Conservation (phyloP, 306 rosid genomes). For the Cucurbita argyrosperma region DNA sequence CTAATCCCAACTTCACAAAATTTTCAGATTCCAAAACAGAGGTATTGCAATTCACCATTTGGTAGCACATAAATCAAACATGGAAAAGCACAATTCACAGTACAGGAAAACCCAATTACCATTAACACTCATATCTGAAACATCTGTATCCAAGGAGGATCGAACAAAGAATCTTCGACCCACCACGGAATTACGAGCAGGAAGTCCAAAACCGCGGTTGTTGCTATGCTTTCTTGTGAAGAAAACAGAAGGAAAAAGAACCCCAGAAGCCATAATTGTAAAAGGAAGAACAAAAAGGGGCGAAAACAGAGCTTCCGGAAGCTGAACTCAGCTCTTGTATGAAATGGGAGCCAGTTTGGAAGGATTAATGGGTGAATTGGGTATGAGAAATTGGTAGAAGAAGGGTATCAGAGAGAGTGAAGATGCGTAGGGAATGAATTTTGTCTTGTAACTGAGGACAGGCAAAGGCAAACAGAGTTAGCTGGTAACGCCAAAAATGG, state of each 20-base stretch:
- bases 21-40: neutral
- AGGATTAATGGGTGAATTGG: neutral
- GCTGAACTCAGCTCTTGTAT: neutral
- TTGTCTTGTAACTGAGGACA: conserved; percentile 37
- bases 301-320: conserved; percentile 1
- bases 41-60: neutral
- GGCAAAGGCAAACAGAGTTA: neutral
- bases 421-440: conserved; percentile 38
- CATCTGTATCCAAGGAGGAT: conserved; percentile 64
- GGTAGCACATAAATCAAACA: neutral
- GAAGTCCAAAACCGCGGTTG: conserved; percentile 9
- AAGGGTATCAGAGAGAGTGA: conserved; percentile 34
- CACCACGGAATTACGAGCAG: conserved; percentile 20
- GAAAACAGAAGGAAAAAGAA: conserved; percentile 38
- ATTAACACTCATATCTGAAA: conserved; percentile 78
- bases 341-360: neutral
- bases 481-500: neutral
- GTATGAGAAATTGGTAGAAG: neutral
- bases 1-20: neutral
- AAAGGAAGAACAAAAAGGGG: neutral
- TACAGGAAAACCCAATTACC: conserved; percentile 21
- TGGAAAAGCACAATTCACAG: neutral
- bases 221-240: conserved; percentile 24
- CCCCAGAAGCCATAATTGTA: conserved; percentile 46
- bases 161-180: conserved; percentile 26